Percentiles rank a stretch among this genome's conserved stretches.
phyloP scores from a whole-genome alignment of 257 asterid species.

The Galeopsis tetrahit region DNA sequence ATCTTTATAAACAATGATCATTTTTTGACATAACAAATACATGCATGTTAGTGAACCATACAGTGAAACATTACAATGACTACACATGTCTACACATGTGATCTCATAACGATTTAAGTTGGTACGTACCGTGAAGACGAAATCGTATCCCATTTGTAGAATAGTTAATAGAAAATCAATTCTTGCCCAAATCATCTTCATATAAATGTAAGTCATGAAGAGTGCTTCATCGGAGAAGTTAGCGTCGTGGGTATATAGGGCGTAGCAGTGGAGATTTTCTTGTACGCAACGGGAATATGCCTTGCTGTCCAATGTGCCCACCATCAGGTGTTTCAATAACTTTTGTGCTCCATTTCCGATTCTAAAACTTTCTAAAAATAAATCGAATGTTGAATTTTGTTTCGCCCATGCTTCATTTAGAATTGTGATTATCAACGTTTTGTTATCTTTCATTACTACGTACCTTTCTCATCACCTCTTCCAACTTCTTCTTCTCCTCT shows the following conservation, averaged over 20 bases:
- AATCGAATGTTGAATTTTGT: slow-evolving; percentile 57
- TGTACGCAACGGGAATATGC: slow-evolving; percentile 53
- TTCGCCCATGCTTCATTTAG: slow-evolving; percentile 64
- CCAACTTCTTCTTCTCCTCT: slow-evolving; percentile 30
- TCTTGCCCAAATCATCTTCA: slow-evolving; percentile 66
- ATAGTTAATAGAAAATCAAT: slow-evolving; percentile 48
- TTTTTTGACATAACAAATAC: too few relatives aligned
- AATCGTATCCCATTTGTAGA: slow-evolving; percentile 52
- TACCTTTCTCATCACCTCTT: slow-evolving; percentile 35
- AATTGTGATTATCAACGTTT: slow-evolving; percentile 63
- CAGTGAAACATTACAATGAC: too few relatives aligned
- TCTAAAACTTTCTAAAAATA: slow-evolving; percentile 56
- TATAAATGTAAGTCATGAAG: slow-evolving; percentile 49
- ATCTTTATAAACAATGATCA: too few relatives aligned
- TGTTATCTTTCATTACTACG: slow-evolving; percentile 52
- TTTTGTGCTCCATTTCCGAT: slow-evolving; percentile 53
- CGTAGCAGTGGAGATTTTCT: slow-evolving; percentile 44
- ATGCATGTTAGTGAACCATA: too few relatives aligned
- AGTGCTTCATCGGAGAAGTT: slow-evolving; percentile 57
- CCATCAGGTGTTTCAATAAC: slow-evolving; percentile 52
- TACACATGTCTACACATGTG: too few relatives aligned
- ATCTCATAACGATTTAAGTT: background rate
- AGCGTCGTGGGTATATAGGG: slow-evolving; percentile 42
- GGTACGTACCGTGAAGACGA: slow-evolving; percentile 53
- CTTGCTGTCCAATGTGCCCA: slow-evolving; percentile 49